phyloP scores from a whole-genome alignment of 805 yeast species.

The Ogataea populi-albae region DNA sequence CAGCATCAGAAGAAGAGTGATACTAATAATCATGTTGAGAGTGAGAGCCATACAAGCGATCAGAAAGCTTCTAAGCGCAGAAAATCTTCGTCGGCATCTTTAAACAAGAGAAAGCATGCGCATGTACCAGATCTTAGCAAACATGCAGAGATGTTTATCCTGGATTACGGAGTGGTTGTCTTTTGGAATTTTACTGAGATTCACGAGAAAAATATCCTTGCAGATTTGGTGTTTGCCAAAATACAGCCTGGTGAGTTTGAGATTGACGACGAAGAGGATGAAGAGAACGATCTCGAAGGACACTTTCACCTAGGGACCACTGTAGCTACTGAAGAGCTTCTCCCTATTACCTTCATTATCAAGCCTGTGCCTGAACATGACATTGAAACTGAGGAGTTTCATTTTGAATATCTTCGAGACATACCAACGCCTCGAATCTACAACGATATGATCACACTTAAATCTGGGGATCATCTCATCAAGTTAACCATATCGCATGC shows the following conservation, averaged over 20 bases:
- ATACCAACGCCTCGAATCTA: slow-evolving; percentile 63
- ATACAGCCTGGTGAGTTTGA: slow-evolving; percentile 42
- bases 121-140: slow-evolving; percentile 46
- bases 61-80: slow-evolving; percentile 2
- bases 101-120: slow-evolving; percentile 16
- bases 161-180: slow-evolving; percentile 93
- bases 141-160: slow-evolving; percentile 85
- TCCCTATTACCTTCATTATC: slow-evolving; percentile 45
- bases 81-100: slow-evolving; percentile 14
- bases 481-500: slow-evolving; percentile 94
- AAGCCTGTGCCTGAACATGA: slow-evolving; percentile 83
- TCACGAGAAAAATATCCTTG: slow-evolving; percentile 90
- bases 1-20: slow-evolving; percentile 1
- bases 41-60: slow-evolving; percentile 2
- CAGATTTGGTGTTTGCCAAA: slow-evolving; percentile 78
- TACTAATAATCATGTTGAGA: slow-evolving; percentile 1
- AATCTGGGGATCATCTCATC: slow-evolving; percentile 89
- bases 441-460: slow-evolving; percentile 89
- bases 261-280: slow-evolving; percentile 37
- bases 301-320: slow-evolving; percentile 2
- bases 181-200: slow-evolving; percentile 94
- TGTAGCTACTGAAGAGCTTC: slow-evolving; percentile 8
- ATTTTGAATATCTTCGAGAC: slow-evolving; percentile 58
- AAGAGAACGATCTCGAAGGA: slow-evolving; percentile 30
- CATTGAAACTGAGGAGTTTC: slow-evolving; percentile 88